phyloP scores from a whole-genome alignment of 192 early-diverging fungal species.

The Coemansia sp. region DNA sequence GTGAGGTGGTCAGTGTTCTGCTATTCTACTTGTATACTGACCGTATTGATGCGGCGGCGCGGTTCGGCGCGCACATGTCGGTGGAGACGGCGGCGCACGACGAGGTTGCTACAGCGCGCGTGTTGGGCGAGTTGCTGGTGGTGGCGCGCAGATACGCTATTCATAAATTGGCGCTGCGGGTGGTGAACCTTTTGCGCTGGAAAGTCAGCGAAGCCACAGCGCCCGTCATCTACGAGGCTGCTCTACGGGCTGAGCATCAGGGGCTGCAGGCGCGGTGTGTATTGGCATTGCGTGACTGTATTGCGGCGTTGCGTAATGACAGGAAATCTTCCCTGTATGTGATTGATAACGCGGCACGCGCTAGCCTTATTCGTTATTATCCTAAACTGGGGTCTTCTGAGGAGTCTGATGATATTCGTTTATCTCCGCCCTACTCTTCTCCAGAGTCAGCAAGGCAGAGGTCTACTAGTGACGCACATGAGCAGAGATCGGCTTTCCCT shows the following conservation, averaged over 20 bases:
- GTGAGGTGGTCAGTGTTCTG: slow-evolving; percentile 60
- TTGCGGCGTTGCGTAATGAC: slow-evolving; percentile 27
- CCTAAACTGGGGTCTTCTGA: slow-evolving; percentile 29
- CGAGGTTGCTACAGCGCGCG: slow-evolving; percentile 29
- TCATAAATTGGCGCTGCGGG: slow-evolving; percentile 56
- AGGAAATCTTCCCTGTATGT: slow-evolving; percentile 37
- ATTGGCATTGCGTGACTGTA: slow-evolving; percentile 30
- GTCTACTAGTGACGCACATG: slow-evolving; percentile 38
- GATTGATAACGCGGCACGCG: slow-evolving; percentile 31
- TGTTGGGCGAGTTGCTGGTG: slow-evolving; percentile 63
- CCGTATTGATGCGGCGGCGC: slow-evolving; percentile 61
- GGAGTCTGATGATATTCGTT: slow-evolving; percentile 6
- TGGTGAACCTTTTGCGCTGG: slow-evolving; percentile 62
- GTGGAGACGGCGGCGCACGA: slow-evolving; percentile 13
- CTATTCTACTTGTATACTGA: slow-evolving; percentile 70
- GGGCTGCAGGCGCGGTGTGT: slow-evolving; percentile 60
- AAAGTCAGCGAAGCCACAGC: slow-evolving; percentile 62
- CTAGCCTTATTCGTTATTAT: slow-evolving; percentile 39
- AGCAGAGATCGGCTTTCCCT: slow-evolving; percentile 5
- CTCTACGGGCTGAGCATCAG: slow-evolving; percentile 64
- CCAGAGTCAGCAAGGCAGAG: slow-evolving; percentile 18
- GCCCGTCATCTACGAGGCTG: slow-evolving; percentile 66
- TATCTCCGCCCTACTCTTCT: neutral
- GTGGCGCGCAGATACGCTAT: slow-evolving; percentile 65
- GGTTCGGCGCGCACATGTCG: slow-evolving; percentile 50